Percentiles rank a stretch among this genome's conserved stretches.
Evolutionary conservation across 768 basidiomycete genomes (phyloP).

Genomic region (Hemileccinum impolitum): DNA sequence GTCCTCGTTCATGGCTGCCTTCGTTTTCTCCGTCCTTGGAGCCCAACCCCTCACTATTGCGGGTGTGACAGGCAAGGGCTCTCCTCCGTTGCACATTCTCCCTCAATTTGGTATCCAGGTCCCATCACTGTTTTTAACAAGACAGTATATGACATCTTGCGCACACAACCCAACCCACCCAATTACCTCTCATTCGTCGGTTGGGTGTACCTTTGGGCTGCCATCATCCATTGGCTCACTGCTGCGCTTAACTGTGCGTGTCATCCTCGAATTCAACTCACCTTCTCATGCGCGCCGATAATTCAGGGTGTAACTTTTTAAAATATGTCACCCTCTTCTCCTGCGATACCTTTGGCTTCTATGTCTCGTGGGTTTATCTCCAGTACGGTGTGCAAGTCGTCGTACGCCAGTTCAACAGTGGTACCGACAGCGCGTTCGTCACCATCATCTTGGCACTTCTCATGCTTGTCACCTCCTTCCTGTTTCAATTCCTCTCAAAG

Average conservation of each 20-base stretch:
- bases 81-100: background rate
- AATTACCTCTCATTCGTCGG: conserved; percentile 84
- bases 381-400: conserved; percentile 88
- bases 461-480: conserved; percentile 72
- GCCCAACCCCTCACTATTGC: conserved; percentile 91
- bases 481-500: conserved; percentile 64
- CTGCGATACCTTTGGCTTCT: conserved; percentile 91
- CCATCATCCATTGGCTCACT: conserved; percentile 80
- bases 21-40: conserved; percentile 81
- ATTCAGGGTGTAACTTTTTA: conserved; percentile 81
- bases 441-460: conserved; percentile 71
- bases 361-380: conserved; percentile 85
- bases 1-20: conserved; percentile 85
- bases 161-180: conserved; percentile 54
- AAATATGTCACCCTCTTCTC: conserved; percentile 87
- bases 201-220: conserved; percentile 92
- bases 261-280: background rate
- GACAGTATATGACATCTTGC: conserved; percentile 77
- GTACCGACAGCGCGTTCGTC: conserved; percentile 50
- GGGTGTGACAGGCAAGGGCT: conserved; percentile 79
- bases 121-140: conserved; percentile 94
- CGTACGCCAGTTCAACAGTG: conserved; percentile 59
- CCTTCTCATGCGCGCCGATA: background rate
- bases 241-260: conserved; percentile 70
- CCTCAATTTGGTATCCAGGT: conserved; percentile 38